Evolutionary conservation across 208 protist species (phyloP).

Genomic region (Eutreptiella sp.): DNA sequence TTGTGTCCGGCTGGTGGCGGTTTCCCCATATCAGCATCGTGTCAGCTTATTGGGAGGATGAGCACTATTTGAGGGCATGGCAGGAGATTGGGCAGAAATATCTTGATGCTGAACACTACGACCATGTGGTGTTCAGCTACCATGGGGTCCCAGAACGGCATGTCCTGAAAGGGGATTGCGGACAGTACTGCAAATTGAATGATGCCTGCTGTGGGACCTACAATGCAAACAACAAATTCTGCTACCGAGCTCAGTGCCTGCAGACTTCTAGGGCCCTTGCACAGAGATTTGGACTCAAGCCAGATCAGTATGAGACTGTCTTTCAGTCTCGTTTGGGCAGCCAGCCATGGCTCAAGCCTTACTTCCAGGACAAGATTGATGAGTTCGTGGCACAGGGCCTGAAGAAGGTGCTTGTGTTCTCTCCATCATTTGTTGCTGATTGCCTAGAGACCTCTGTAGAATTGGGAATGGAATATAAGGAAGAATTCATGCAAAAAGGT

Average conservation of each 20-base stretch:
- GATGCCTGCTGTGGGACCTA: slow-evolving; percentile 1
- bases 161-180: slow-evolving; percentile 9
- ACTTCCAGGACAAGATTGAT: slow-evolving; percentile 10
- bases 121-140: slow-evolving; percentile 14
- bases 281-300: not conserved
- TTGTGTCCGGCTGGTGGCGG: slow-evolving; percentile 7
- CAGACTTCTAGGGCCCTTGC: slow-evolving; percentile 10
- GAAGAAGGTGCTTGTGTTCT: slow-evolving; percentile 17
- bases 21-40: slow-evolving; percentile 10
- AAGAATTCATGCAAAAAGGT: slow-evolving; percentile 15
- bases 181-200: not conserved
- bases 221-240: not conserved
- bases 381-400: not conserved
- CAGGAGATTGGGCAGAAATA: slow-evolving; percentile 9
- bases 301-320: not conserved
- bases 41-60: not conserved
- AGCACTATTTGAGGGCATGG: not conserved
- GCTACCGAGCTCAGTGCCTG: slow-evolving; percentile 15
- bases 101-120: slow-evolving; percentile 24
- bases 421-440: slow-evolving; percentile 16
- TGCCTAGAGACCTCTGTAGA: slow-evolving; percentile 20
- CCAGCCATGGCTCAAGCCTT: slow-evolving; percentile 4
- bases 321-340: slow-evolving; percentile 18
- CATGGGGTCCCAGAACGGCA: slow-evolving; percentile 16
- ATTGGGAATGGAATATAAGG: slow-evolving; percentile 9